Base-by-base conservation (phyloP, 2,329 filamentous ascomycete genomes). In the Cladophialophora yegresii region DNA sequence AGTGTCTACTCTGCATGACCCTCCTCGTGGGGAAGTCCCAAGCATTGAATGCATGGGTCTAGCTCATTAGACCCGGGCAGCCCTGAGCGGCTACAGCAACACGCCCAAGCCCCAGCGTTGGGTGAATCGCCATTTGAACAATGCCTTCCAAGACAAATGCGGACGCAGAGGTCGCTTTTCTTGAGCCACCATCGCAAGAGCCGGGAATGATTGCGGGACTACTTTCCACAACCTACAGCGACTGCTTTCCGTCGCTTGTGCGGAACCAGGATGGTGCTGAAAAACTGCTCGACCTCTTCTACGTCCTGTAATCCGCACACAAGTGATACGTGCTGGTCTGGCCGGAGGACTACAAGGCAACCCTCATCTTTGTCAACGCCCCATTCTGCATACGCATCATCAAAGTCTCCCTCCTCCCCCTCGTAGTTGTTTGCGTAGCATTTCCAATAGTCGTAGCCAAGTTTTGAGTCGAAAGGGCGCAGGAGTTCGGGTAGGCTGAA, bases 251-350 rank as follows among this genome's bases (percentile, higher is more conserved):
- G 36, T 56, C 33, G 12, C 54, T 23, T 26, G 16, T 23, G 54
- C 7, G 54, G 54, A n/a, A 20, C 54, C 26, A 55, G n/a, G 30
- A 36, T 43, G 9, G 30, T 28, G 33, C 54, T 33, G 32, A 55
- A 36, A 53, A 71, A 58, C 26, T 30, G 43, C 6, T 66, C 65
- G 45, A 62, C 63, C 23, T 63, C 69, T 30, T 70, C 67, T 36
- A 69, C 43, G 0, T 53, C 20, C 47, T 50, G 47, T 50, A 50
- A 9, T 3, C 23, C 22, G 23, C 68, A 65, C 12, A 71, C 22
- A 10, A 56, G 75, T 4, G 67, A 33, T 13, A 90, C 83, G 74
- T 91, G 87, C 72, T 89, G 86, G 77, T 91, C 89, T 2, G 89
- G 89, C 57, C 89, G 75, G 1, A 87, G 77, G 1, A 87, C 76